Percentiles rank a stretch among this genome's conserved stretches.
phyloP scores from a whole-genome alignment of 1,284 basidiomycete species.

The Hymenochaete sp. region DNA sequence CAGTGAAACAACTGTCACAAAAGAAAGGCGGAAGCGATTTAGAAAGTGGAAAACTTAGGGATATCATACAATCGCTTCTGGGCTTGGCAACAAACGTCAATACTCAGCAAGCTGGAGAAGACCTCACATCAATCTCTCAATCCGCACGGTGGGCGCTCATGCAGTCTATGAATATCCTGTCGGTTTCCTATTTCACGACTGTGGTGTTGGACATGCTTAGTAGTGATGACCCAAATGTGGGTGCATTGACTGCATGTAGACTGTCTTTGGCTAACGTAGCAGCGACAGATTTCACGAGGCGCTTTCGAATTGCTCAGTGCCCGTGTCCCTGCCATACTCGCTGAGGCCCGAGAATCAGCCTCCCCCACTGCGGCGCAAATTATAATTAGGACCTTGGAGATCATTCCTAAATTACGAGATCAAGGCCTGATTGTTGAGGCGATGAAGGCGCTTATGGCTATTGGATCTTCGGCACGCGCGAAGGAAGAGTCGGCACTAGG shows the following conservation, averaged over 20 bases:
- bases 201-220: slow-evolving; percentile 46
- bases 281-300: slow-evolving; percentile 46
- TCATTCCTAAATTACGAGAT: slow-evolving; percentile 38
- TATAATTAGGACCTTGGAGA: slow-evolving; percentile 37
- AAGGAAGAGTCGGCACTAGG: slow-evolving; percentile 63
- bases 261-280: neutral
- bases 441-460: slow-evolving; percentile 46
- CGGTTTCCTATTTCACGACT: slow-evolving; percentile 55
- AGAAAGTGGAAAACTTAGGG: too few species aligned
- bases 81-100: slow-evolving; percentile 31
- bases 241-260: slow-evolving; percentile 15
- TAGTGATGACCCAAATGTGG: slow-evolving; percentile 40
- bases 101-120: slow-evolving; percentile 26
- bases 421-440: slow-evolving; percentile 35
- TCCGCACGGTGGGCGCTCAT: slow-evolving; percentile 41
- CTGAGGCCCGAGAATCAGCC: slow-evolving; percentile 46
- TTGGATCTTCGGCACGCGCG: slow-evolving; percentile 47
- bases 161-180: slow-evolving; percentile 49
- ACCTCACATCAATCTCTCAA: slow-evolving; percentile 36
- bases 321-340: slow-evolving; percentile 55
- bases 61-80: too few species aligned
- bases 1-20: slow-evolving; percentile 30
- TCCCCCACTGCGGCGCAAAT: slow-evolving; percentile 44
- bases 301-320: slow-evolving; percentile 60
- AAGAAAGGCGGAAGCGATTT: too few species aligned